Evolutionary conservation across 106 monocot species (phyloP).

Genomic region (Amphibolis antarctica): DNA sequence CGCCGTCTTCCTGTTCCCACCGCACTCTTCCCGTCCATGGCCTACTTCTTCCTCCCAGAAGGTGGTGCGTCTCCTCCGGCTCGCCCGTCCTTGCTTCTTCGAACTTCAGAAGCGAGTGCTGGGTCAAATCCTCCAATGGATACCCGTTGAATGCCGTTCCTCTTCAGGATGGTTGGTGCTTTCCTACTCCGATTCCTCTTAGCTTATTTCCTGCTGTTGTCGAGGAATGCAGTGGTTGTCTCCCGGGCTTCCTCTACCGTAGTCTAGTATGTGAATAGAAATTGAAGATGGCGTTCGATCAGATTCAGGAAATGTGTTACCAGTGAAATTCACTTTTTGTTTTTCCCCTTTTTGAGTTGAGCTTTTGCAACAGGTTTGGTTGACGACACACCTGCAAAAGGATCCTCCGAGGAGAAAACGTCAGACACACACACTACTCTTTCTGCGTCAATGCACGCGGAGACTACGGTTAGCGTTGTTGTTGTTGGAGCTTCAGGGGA

Average conservation of each 20-base stretch:
- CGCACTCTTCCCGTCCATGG: background rate
- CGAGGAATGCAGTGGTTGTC: background rate
- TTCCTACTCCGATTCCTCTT: background rate
- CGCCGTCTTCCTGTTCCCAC: background rate
- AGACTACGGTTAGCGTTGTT: conserved; percentile 52
- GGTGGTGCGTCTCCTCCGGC: background rate
- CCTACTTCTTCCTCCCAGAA: background rate
- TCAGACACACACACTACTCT: background rate
- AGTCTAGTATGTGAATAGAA: background rate
- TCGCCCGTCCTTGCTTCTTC: background rate
- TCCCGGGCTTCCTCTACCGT: background rate
- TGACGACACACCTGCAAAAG: conserved; percentile 15
- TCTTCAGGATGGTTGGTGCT: conserved; percentile 25
- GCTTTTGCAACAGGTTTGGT: conserved; percentile 13
- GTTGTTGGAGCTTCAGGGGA: conserved; percentile 97
- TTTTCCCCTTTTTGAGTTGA: background rate
- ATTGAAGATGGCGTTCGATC: too few species aligned
- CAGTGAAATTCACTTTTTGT: too few species aligned
- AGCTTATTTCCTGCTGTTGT: background rate
- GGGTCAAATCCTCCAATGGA: conserved; percentile 34
- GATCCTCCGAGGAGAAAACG: conserved; percentile 2
- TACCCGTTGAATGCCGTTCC: conserved; percentile 22
- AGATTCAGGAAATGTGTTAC: too few species aligned
- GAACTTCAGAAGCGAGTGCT: conserved; percentile 3
- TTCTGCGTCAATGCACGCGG: conserved; percentile 6